Conservation (phyloP, 2,329 filamentous ascomycete genomes). For the Aspergillus bombycis region DNA sequence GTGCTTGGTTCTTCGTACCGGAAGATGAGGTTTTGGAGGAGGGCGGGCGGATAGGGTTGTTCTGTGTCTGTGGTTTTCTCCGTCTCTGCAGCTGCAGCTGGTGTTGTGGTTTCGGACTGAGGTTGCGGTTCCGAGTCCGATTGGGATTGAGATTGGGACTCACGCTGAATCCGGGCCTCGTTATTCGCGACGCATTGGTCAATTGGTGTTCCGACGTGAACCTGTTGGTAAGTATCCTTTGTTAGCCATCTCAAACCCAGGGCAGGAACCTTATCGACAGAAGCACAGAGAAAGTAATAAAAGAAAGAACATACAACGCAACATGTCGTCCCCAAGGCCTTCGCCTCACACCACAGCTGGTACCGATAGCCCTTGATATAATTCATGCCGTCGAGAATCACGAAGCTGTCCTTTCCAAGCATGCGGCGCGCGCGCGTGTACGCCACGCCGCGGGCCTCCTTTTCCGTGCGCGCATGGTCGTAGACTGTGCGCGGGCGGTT, state of each 20-base stretch:
- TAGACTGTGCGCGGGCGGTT: constrained; percentile 56
- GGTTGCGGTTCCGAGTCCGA: not conserved
- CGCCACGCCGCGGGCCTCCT: constrained; percentile 64
- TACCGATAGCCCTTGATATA: constrained; percentile 72
- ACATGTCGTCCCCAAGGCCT: constrained; percentile 63
- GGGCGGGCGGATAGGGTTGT: constrained; percentile 55
- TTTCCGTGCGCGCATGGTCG: constrained; percentile 61
- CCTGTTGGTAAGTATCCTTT: constrained; percentile 34
- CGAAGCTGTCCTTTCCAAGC: constrained; percentile 60
- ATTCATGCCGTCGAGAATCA: constrained; percentile 67
- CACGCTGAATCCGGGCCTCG: constrained; percentile 36
- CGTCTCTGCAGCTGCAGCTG: not conserved
- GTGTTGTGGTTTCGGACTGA: too few species aligned
- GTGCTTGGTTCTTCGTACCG: constrained; percentile 70
- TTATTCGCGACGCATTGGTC: constrained; percentile 61
- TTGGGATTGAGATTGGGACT: constrained; percentile 1
- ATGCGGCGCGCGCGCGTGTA: constrained; percentile 64
- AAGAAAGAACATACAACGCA: constrained; percentile 57
- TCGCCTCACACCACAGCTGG: constrained; percentile 69
- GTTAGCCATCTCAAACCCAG: not conserved
- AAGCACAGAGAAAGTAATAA: not conserved
- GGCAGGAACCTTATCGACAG: too few species aligned
- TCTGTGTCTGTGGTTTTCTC: constrained; percentile 24
- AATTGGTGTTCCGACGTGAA: constrained; percentile 61
- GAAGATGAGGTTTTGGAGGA: constrained; percentile 67